These are phyloP conservation scores for Termitomyces sp. DNA, from an alignment of 1,284 basidiomycete genomes.

Conservation along the genomic window DNA sequence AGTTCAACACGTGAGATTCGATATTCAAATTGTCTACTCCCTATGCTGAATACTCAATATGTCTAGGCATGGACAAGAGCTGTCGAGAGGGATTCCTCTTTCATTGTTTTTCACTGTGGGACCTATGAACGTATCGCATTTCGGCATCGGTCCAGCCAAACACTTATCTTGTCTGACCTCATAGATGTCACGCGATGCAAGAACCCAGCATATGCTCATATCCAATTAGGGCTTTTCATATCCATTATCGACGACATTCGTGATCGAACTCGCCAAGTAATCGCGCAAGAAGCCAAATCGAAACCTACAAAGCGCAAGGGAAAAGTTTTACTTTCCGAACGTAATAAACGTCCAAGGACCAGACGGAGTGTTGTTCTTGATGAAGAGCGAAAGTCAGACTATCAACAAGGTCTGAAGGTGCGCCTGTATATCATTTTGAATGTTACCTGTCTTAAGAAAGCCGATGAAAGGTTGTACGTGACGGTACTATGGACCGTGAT, in stretches of 20 bases:
- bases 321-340: neutral
- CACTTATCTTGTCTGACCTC: neutral
- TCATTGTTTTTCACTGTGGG: neutral
- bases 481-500: neutral
- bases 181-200: neutral
- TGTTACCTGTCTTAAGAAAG: neutral
- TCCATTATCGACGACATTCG: neutral
- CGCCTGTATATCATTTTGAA: too few relatives aligned
- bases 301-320: neutral
- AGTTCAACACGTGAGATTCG: neutral
- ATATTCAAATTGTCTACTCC: neutral
- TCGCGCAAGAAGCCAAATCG: neutral
- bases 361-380: neutral
- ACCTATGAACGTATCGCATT: neutral
- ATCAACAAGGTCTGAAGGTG: neutral
- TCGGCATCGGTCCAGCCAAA: neutral
- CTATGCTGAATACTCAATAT: neutral
- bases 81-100: neutral
- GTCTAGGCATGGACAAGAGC: conserved; percentile 1
- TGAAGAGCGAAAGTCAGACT: neutral
- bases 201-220: neutral
- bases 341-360: neutral
- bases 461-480: neutral
- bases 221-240: neutral
- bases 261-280: neutral